Percentiles rank a stretch among this genome's conserved stretches.
These are phyloP conservation scores for Sindora glabra DNA, from an alignment of 306 rosid genomes.

Conservation along the genomic window DNA sequence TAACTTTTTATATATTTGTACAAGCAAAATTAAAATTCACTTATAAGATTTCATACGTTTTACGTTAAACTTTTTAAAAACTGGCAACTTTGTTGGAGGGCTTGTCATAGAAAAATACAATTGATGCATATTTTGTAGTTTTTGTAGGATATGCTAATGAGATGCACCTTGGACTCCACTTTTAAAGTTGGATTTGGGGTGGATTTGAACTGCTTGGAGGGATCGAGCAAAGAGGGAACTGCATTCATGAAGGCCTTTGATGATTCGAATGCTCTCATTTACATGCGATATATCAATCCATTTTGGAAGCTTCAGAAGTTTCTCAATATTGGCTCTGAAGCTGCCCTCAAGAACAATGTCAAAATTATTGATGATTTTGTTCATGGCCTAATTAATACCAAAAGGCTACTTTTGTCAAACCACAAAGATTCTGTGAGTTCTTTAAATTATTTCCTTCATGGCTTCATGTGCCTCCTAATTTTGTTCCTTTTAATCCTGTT, in stretches of 20 bases:
- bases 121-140: background rate
- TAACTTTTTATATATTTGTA: too few relatives aligned
- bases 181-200: constrained; percentile 51
- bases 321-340: constrained; percentile 36
- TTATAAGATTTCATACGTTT: too few relatives aligned
- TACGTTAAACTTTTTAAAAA: too few relatives aligned
- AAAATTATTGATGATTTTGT: constrained; percentile 24
- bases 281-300: constrained; percentile 35
- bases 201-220: constrained; percentile 41
- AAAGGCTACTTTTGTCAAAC: constrained; percentile 11
- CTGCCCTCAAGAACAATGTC: constrained; percentile 23
- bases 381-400: constrained; percentile 20
- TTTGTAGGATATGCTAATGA: constrained; percentile 32
- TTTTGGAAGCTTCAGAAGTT: constrained; percentile 36
- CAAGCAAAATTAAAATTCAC: too few relatives aligned
- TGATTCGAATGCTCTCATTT: constrained; percentile 23
- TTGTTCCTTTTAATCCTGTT: too few relatives aligned
- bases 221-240: constrained; percentile 22
- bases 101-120: background rate
- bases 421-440: constrained; percentile 21
- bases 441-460: background rate
- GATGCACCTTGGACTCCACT: constrained; percentile 45
- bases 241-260: constrained; percentile 48
- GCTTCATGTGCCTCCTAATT: too few relatives aligned
- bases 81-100: background rate